Base-by-base conservation (phyloP, 1,139 yeast species). In the Blastobotrys proliferans region DNA sequence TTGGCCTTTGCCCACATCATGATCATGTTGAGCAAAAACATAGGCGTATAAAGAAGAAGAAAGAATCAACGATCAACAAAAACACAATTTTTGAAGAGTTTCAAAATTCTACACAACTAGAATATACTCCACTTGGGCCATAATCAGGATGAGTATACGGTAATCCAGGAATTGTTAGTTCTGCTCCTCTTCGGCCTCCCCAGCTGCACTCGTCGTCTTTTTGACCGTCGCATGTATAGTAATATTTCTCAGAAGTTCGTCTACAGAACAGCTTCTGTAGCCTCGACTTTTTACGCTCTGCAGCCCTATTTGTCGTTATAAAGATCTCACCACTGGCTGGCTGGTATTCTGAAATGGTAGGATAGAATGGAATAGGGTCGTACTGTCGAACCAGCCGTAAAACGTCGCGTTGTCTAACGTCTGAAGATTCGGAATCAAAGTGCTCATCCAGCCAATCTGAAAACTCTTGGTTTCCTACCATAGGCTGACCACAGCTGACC, bases 281-380 rank as follows among this genome's bases (percentile, higher is more conserved):
- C 32, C 3, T 16, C 32, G 32, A 17, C 34, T 30, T 30, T 6
- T 28, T 9, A 8, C 13, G 31, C 31, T 9, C 14, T 6, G 17
- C n/a, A 4, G 25, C 17, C 5, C 25, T 13, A 4, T 18, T 25
- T 11, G n/a, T 17, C 19, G 11, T 32, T 9, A 40, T 14, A 19
- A 33, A 40, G 3, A 40, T 26, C 20, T 40, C 43, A 10, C 43
- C 43, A n/a, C 27, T n/a, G 9, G 43, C 5, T 10, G 43, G 18
- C 11, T 11, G 8, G 29, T 27, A 40, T 2, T 28, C 34, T 6
- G 6, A 10, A 4, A 5, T 5, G 11, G 16, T 14, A n/a, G 43
- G 43, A 17, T 40, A 40, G 18, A 40, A 40, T 24, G 43, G 43
- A 6, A 40, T 28, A 1, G 43, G 43, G 29, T 40, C 43, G 16